phyloP scores from a whole-genome alignment of 805 yeast species.

The Pichia heedii region DNA sequence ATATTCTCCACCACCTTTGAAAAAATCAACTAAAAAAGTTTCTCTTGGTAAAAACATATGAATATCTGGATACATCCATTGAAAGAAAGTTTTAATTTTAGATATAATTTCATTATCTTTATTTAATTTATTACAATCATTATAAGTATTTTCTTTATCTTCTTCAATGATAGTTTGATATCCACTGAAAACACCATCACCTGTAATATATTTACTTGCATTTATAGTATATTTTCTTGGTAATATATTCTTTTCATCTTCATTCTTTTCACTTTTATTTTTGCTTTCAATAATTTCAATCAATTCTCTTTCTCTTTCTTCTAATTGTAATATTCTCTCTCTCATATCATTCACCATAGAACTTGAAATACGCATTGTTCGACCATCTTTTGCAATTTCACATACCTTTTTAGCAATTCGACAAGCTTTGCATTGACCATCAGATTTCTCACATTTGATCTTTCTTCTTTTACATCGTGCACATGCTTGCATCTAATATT shows the following conservation, averaged over 20 bases:
- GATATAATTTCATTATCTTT: constrained; percentile 19
- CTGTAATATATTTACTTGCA: too few relatives aligned
- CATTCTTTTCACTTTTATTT: too few relatives aligned
- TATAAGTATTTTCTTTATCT: background rate
- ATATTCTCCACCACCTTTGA: constrained; percentile 30
- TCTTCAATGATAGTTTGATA: background rate
- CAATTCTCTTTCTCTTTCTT: too few relatives aligned
- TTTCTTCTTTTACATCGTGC: background rate
- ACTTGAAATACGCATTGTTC: too few relatives aligned
- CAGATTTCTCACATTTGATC: background rate
- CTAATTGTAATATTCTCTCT: too few relatives aligned
- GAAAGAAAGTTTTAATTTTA: constrained; percentile 32
- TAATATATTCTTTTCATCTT: background rate
- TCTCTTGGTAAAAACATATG: constrained; percentile 57
- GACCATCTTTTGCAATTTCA: too few relatives aligned
- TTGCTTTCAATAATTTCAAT: too few relatives aligned
- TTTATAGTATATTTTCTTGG: too few relatives aligned
- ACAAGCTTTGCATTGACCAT: too few relatives aligned
- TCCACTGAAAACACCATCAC: background rate
- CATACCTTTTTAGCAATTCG: too few relatives aligned
- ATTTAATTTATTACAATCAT: constrained; percentile 15
- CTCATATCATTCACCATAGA: too few relatives aligned
- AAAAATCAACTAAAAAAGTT: constrained; percentile 51
- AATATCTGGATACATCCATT: constrained; percentile 60
- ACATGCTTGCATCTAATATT: background rate